A percentile compares a stretch with the other conserved stretches of the same genome.
Evolutionary conservation across 2,329 filamentous ascomycete genomes (phyloP).

Genomic region (Pseudopithomyces maydicus): DNA sequence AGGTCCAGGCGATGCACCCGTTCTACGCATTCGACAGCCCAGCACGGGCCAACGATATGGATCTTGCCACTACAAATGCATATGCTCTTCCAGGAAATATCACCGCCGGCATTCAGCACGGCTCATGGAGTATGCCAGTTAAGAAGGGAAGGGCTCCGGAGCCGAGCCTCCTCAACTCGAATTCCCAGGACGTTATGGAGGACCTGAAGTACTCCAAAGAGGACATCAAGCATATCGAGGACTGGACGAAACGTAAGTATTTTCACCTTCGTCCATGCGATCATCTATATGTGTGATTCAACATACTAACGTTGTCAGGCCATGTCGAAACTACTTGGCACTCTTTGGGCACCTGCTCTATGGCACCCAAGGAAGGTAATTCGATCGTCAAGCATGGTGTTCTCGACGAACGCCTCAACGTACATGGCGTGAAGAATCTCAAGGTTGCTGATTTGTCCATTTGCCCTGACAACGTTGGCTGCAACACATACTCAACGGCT

Average conservation of each 20-base stretch:
- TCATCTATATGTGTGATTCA: too few species aligned
- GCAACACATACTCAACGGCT: conserved; percentile 68
- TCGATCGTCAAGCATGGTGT: conserved; percentile 81
- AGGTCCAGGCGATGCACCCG: conserved; percentile 68
- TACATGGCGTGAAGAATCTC: conserved; percentile 76
- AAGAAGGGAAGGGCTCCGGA: conserved; percentile 59
- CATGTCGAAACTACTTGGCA: conserved; percentile 82
- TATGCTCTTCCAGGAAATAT: conserved; percentile 77
- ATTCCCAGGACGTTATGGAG: conserved; percentile 63
- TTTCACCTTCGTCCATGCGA: background rate
- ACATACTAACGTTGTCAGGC: conserved; percentile 21
- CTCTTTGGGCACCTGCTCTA: conserved; percentile 70
- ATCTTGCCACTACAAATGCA: conserved; percentile 73
- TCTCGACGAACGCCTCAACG: conserved; percentile 76
- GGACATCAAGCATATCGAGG: conserved; percentile 70
- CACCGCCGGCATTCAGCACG: conserved; percentile 73
- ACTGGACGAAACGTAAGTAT: conserved; percentile 57
- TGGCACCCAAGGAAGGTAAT: conserved; percentile 78
- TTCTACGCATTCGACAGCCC: conserved; percentile 73
- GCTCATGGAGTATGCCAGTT: conserved; percentile 69
- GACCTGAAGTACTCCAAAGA: conserved; percentile 69
- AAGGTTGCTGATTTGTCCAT: conserved; percentile 79
- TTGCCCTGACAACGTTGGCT: conserved; percentile 76
- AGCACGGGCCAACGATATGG: conserved; percentile 73
- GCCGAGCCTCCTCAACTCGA: conserved; percentile 64